A percentile compares a stretch with the other conserved stretches of the same genome.
phyloP scores from a whole-genome alignment of 306 rosid species.

The Inga oerstediana region DNA sequence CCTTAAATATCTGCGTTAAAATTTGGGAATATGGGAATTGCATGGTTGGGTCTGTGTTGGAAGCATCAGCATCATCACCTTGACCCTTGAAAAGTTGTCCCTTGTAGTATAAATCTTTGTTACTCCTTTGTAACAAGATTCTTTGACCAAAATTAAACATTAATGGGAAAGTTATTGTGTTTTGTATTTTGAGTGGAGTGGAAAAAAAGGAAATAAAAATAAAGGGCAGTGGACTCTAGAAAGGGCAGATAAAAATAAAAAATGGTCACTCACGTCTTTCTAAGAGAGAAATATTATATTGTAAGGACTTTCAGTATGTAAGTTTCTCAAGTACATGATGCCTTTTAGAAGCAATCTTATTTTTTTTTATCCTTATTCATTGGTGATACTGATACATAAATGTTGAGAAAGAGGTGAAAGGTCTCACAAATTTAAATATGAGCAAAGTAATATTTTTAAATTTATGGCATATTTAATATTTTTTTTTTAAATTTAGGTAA shows the following conservation, averaged over 20 bases:
- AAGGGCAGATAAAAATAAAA: background rate
- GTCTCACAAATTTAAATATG: too few species aligned
- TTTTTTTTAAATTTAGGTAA: too few species aligned
- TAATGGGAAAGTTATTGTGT: background rate
- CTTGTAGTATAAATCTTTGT: background rate
- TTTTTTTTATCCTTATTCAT: too few species aligned
- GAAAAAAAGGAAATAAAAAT: background rate
- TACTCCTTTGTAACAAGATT: background rate
- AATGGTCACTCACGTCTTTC: background rate
- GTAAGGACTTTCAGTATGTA: background rate
- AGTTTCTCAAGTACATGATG: background rate
- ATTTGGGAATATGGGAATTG: background rate
- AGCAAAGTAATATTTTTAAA: too few species aligned
- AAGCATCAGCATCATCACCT: background rate
- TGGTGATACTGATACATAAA: too few species aligned
- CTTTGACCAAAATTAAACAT: background rate
- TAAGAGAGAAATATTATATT: background rate
- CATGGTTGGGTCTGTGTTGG: background rate
- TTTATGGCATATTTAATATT: too few species aligned
- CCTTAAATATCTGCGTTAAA: background rate
- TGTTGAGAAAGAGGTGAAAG: too few species aligned
- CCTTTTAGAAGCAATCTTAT: too few species aligned
- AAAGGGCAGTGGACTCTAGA: background rate
- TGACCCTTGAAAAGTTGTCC: background rate
- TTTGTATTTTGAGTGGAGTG: background rate